These are phyloP conservation scores for Paraphoma chrysanthemicola DNA, from an alignment of 2,329 filamentous ascomycete genomes.

Conservation along the genomic window DNA sequence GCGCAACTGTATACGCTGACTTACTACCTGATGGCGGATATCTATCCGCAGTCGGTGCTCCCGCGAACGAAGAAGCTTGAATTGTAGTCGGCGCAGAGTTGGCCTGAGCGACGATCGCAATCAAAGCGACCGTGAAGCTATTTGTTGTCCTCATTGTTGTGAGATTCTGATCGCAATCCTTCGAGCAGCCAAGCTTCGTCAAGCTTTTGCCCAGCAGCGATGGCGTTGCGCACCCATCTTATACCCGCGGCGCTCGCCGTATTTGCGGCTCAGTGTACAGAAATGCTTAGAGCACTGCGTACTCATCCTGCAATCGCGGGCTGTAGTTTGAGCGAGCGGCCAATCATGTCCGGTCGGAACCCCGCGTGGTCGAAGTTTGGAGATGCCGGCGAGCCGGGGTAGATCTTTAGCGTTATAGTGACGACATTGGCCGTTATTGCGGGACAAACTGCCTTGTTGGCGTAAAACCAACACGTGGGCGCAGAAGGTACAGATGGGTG, in stretches of 20 bases:
- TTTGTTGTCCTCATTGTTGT: conserved; percentile 12
- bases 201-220: conserved; percentile 30
- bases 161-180: background rate
- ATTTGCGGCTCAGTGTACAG: background rate
- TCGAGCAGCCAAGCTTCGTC: conserved; percentile 16
- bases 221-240: conserved; percentile 10
- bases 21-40: conserved; percentile 36
- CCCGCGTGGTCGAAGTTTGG: background rate
- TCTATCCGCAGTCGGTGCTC: conserved; percentile 21
- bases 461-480: background rate
- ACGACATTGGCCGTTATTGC: background rate
- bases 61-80: conserved; percentile 22
- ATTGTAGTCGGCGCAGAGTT: conserved; percentile 20
- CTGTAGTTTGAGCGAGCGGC: background rate
- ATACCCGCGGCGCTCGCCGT: conserved; percentile 9
- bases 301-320: background rate
- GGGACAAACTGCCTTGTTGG: background rate
- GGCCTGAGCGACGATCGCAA: conserved; percentile 13
- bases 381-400: background rate
- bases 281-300: conserved; percentile 4
- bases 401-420: background rate
- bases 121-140: conserved; percentile 10
- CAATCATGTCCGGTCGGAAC: background rate
- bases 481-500: background rate
- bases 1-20: background rate